phyloP scores from a whole-genome alignment of 257 asterid species.

The Przewalskia tangutica region DNA sequence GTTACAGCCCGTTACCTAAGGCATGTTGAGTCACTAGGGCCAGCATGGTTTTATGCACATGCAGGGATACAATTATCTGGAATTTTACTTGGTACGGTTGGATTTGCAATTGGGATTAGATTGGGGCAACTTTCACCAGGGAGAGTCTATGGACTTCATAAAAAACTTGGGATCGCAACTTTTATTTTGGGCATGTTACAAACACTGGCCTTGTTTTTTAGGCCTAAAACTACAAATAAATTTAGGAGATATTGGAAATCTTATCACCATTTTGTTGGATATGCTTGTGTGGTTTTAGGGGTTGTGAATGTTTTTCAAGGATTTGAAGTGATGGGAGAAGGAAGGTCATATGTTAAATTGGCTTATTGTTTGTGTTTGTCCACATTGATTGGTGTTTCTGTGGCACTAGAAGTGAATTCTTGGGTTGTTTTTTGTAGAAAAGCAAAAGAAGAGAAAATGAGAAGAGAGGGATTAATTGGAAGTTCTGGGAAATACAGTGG shows the following conservation, averaged over 20 bases:
- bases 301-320: constrained; percentile 81
- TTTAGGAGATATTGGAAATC: constrained; percentile 89
- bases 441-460: constrained; percentile 71
- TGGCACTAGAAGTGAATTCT: constrained; percentile 83
- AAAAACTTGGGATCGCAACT: constrained; percentile 66
- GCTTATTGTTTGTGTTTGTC: constrained; percentile 64
- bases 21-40: constrained; percentile 46
- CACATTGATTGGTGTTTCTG: constrained; percentile 50
- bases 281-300: constrained; percentile 72
- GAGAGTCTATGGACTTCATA: constrained; percentile 49
- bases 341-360: constrained; percentile 35
- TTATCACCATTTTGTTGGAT: constrained; percentile 88
- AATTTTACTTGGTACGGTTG: constrained; percentile 56
- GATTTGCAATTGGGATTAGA: constrained; percentile 62
- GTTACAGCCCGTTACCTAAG: constrained; percentile 62
- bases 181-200: constrained; percentile 81
- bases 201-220: constrained; percentile 62
- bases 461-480: constrained; percentile 70
- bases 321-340: constrained; percentile 64
- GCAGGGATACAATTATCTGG: constrained; percentile 66
- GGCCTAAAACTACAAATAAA: constrained; percentile 76
- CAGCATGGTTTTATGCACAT: constrained; percentile 74
- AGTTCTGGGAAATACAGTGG: constrained; percentile 45
- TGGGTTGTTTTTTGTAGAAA: constrained; percentile 90
- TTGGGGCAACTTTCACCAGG: constrained; percentile 72